Conservation (phyloP, 768 basidiomycete species). For the Auricularia sp. region DNA sequence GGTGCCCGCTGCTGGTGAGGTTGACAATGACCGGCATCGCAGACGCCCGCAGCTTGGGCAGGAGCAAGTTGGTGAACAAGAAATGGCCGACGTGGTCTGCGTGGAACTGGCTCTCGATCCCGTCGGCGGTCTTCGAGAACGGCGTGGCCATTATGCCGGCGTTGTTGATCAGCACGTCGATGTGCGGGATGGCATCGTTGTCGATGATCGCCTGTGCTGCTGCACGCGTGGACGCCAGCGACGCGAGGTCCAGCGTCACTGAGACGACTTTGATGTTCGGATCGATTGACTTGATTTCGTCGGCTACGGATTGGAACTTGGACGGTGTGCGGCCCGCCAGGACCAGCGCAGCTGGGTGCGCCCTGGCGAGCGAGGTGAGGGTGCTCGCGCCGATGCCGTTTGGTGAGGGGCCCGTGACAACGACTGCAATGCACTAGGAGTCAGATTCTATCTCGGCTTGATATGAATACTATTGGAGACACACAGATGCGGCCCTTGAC, state of each 20-base stretch:
- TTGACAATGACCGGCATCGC: constrained; percentile 26
- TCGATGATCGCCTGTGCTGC: constrained; percentile 4
- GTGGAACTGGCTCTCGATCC: constrained; percentile 14
- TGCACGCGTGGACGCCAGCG: background rate
- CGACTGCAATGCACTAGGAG: background rate
- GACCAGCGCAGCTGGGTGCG: no score
- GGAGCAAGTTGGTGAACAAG: constrained; percentile 31
- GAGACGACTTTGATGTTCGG: background rate
- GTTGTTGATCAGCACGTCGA: constrained; percentile 7
- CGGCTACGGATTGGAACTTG: background rate
- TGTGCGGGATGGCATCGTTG: background rate
- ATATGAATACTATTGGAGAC: background rate
- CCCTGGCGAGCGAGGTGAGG: no score
- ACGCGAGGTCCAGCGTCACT: background rate
- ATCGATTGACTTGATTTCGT: background rate
- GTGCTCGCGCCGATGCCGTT: no score
- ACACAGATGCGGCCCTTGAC: background rate
- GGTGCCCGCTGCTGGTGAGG: constrained; percentile 30
- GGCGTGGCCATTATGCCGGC: constrained; percentile 1
- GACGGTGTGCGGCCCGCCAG: background rate
- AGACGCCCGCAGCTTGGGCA: constrained; percentile 28
- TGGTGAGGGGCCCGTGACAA: background rate
- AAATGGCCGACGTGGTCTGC: constrained; percentile 30
- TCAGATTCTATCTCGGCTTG: background rate
- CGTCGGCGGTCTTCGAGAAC: background rate